These are phyloP conservation scores for Polychaeton citri DNA, from an alignment of 2,329 filamentous ascomycete species.

Conservation along the genomic window DNA sequence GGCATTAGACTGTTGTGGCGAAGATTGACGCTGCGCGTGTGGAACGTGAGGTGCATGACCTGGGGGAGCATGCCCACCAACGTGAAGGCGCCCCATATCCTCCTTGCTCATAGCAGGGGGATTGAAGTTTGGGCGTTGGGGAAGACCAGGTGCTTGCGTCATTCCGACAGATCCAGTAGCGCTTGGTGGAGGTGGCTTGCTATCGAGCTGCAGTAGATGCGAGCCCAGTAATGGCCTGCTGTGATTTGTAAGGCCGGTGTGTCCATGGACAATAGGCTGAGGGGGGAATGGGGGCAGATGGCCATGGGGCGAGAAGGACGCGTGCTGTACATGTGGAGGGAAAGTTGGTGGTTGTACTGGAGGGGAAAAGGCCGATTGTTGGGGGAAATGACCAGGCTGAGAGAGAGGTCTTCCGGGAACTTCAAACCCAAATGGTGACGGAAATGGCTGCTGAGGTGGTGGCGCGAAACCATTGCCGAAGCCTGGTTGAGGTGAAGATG, in stretches of 20 bases:
- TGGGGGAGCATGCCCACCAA: slow-evolving; percentile 31
- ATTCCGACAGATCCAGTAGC: slow-evolving; percentile 13
- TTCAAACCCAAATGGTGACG: neutral
- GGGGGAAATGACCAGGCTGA: neutral
- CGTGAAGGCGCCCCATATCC: slow-evolving; percentile 45
- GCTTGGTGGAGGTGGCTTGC: slow-evolving; percentile 17
- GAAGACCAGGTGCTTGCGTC: slow-evolving; percentile 43
- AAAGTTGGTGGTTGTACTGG: neutral
- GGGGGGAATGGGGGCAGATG: neutral
- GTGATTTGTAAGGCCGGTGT: neutral
- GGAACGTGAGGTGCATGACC: slow-evolving; percentile 8
- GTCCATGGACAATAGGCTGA: neutral
- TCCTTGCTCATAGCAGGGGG: slow-evolving; percentile 39
- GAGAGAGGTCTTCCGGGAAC: neutral
- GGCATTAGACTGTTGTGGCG: slow-evolving; percentile 27
- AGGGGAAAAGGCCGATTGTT: neutral
- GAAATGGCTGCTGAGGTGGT: neutral
- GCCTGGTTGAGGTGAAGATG: neutral
- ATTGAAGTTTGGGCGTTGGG: slow-evolving; percentile 46
- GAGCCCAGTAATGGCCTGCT: neutral
- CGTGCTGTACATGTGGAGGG: neutral
- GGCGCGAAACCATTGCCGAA: neutral
- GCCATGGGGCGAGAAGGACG: neutral
- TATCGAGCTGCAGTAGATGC: neutral
- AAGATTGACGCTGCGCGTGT: slow-evolving; percentile 2